Base-by-base conservation (phyloP, 495 filamentous ascomycete species). In the Cladorrhinum samala region DNA sequence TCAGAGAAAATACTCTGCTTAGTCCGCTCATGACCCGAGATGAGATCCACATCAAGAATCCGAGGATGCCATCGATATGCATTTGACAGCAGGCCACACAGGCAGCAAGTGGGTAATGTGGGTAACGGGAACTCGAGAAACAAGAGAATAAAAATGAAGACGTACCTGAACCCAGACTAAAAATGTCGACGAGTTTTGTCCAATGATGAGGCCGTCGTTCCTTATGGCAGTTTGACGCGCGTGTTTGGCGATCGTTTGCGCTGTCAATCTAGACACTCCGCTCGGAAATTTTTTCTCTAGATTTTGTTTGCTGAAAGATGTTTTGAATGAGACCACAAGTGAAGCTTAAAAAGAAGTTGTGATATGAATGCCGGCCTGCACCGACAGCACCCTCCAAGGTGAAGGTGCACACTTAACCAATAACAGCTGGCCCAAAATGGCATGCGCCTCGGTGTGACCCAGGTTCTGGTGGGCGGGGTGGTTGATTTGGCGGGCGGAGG, bases 401-500 rank as follows among this genome's bases (percentile, higher is more conserved):
- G 52, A 52, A 47, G 49, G 18, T 8, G 36, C 24, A 2, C 5
- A 27, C 33, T 49, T 41, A 16, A 49, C 44, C 37, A 55, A 49
- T 30, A 16, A 24, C 39, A 43, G 37, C 13, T 18, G 23, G 19
- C 8, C 9, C 17, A 25, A 27, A 40, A 1, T 17, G 30, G 25
- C 17, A 24, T 27, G 23, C 45, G 38, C 18, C 8, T 24, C 45
- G 44, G 52, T 55, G 52, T 49, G 49, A 49, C 47, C 36, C 19
- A 43, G 48, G 43, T 45, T 46, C 44, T 49, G n/a, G 48, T 53
- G 44, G 55, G 40, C 30, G 42, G 41, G 36, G 49, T 48, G 54
- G 25, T 36, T 16, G 50, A 52, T 37, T 40, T 50, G 46, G 46
- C 19, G 50, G 49, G 63, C 39, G 52, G 50, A 52, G 50, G 56